Evolutionary conservation across 768 basidiomycete species (phyloP).

Genomic region (Leccinum variicolor): DNA sequence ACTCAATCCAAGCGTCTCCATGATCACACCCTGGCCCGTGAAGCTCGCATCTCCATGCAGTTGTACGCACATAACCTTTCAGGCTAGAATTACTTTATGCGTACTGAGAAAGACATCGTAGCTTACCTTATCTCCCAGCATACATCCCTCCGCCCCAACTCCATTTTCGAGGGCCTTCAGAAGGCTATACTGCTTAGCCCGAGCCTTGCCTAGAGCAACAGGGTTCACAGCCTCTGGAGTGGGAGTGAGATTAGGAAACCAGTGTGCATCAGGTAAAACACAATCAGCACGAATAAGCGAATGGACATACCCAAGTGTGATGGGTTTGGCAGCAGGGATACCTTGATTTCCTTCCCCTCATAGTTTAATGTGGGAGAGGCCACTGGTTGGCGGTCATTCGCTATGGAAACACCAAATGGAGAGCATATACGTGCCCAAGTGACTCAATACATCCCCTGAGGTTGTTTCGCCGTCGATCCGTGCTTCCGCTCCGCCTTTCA

Average conservation of each 20-base stretch:
- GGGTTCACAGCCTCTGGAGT: slow-evolving; percentile 79
- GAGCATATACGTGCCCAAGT: slow-evolving; percentile 51
- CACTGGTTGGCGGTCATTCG: slow-evolving; percentile 34
- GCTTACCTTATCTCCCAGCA: slow-evolving; percentile 32
- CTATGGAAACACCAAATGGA: background rate
- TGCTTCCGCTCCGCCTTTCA: slow-evolving; percentile 73
- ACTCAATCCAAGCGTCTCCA: slow-evolving; percentile 86
- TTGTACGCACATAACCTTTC: slow-evolving; percentile 83
- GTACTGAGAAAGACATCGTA: background rate
- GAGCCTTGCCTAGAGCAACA: slow-evolving; percentile 84
- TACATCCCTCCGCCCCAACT: slow-evolving; percentile 20
- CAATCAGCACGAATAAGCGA: background rate
- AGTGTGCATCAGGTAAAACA: too few relatives aligned
- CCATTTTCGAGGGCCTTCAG: slow-evolving; percentile 56
- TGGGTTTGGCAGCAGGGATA: slow-evolving; percentile 78
- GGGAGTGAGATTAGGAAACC: background rate
- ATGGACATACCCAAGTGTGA: slow-evolving; percentile 59
- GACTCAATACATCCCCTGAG: slow-evolving; percentile 86
- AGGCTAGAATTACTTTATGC: slow-evolving; percentile 7
- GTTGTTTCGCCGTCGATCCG: slow-evolving; percentile 57
- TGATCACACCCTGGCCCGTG: slow-evolving; percentile 85
- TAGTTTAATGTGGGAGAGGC: slow-evolving; percentile 66
- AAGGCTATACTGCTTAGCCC: slow-evolving; percentile 85
- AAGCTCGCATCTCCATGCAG: slow-evolving; percentile 93
- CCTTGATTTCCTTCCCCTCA: slow-evolving; percentile 48